Evolutionary conservation across 2,329 filamentous ascomycete genomes (phyloP), one percentile per base, ranked within the genome.

Genomic region (Fusarium sp.): DNA sequence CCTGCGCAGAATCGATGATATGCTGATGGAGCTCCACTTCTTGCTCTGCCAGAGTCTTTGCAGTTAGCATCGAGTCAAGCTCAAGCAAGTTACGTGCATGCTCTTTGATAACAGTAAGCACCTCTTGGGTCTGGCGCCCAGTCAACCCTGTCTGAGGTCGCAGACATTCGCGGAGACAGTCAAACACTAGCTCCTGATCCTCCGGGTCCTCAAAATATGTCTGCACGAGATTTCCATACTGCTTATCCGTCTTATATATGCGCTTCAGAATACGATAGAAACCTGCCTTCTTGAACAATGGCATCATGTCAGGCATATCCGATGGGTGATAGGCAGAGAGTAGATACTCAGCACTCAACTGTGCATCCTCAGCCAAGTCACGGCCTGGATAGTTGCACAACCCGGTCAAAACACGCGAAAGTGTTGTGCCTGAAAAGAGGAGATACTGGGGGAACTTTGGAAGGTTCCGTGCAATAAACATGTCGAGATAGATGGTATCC

Each of bases 401-500:
- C 4, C 94, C 91, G 36, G 88, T 84, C 25, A 99, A 84, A 11
- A 97, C 90, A 60, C 89, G 90, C 60, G 94, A 92, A 1, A 99
- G 84, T 3, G 92, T 91, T 4, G 92, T 94, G 18, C 94, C 96
- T 0, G 95, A 92, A 45, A 99, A 88, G 13, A 98, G 86, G 49
- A 99, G 90, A 74, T 97, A 97, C 76, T 98, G 95, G 2, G 94
- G 94, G 74, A 97, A 99, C 77, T 99, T 99, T 5, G 96, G 93
- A 48, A 99, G 81, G 76, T 97, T 99, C 56, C 96, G 89, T 18
- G 96, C 95, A 75, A 99, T 91, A 75, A 99, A 99, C 94, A 99
- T 99, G 79, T 99, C 94, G 42, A 99, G 86, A 78, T 97, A 99
- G 56, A 99, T 92, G 14, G 92, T 94, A 75, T 98, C 94, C 63